These are phyloP conservation scores for Penicillium atrosanguineum DNA, from an alignment of 495 filamentous ascomycete genomes.

Conservation along the genomic window DNA sequence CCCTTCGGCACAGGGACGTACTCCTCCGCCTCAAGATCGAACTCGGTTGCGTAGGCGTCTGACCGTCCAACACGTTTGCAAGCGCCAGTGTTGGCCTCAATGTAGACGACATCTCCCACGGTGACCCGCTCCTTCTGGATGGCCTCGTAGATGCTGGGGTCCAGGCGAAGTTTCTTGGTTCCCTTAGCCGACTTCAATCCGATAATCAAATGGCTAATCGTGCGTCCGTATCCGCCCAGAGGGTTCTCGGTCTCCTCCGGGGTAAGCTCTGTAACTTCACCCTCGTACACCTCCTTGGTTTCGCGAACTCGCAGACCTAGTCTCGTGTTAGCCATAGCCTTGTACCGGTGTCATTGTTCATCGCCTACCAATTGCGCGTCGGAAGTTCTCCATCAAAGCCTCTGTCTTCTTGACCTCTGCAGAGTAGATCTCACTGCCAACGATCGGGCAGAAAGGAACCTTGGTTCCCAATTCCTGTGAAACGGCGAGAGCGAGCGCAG, in stretches of 20 bases:
- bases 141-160: constrained; percentile 97
- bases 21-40: constrained; percentile 97
- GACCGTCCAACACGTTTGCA: constrained; percentile 94
- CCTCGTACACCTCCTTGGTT: constrained; percentile 97
- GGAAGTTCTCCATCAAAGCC: constrained; percentile 97
- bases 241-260: constrained; percentile 98
- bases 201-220: constrained; percentile 86
- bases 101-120: constrained; percentile 96
- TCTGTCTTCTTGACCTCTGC: constrained; percentile 99
- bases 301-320: constrained; percentile 84
- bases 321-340: constrained; percentile 15
- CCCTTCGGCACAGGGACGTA: constrained; percentile 98
- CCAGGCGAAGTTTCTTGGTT: constrained; percentile 93
- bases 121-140: constrained; percentile 97
- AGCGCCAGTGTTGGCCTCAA: constrained; percentile 95
- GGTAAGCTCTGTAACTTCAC: constrained; percentile 92
- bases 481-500: constrained; percentile 88
- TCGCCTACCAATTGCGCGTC: constrained; percentile 78
- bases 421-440: constrained; percentile 94
- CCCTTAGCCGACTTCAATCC: constrained; percentile 87
- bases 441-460: constrained; percentile 96
- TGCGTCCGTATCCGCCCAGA: constrained; percentile 91
- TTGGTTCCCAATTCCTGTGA: constrained; percentile 94
- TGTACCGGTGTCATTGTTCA: background rate
- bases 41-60: constrained; percentile 96